Base-by-base conservation (phyloP, 495 filamentous ascomycete genomes). In the Penicillium maclennaniae region DNA sequence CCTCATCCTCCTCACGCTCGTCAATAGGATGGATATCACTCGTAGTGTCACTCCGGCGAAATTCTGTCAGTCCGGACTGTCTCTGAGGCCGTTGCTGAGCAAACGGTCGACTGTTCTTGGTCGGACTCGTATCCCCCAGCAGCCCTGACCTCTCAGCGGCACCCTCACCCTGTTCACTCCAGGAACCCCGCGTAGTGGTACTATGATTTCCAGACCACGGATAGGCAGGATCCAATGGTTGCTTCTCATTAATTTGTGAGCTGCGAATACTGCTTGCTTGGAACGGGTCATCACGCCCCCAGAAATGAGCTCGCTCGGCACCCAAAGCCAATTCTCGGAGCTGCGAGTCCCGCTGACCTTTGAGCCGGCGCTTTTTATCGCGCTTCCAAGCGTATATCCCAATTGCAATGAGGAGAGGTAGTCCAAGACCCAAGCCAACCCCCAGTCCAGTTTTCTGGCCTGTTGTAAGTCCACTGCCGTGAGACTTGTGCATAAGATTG, bases 351-450 rank as follows among this genome's bases (percentile, higher is more conserved):
- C 81, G 72, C 3, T 64, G 53, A 36, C 72, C 68, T 45, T 74
- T 75, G 21, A 71, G 65, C 10, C 64, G 61, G 8, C 81, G 76
- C 20, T 76, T 78, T 40, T 81, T 73, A 47, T 67, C 73, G 55
- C 85, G 89, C 65, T 78, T 81, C 53, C 84, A 74, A 61, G 72
- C 83, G 23, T 83, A 63, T 3, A 81, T 44, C 5, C 82, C 55
- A 3, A 82, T 60, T 0, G 69, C 63, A 4, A 83, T 57, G 7
- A 84, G 63, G 3, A 83, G 74, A 4, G 81, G 71, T 4, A 86
- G 63, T 1, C 86, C 87, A 19, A 95, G 57, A 7, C 85, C 86
- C 1, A 96, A 54, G 0, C 92, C 90, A n/a, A 84, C 76, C 7
- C 88, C 90, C 0, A 96, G 74, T 7, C 84, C 87, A 15, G 80